phyloP scores from a whole-genome alignment of 768 basidiomycete species.

The Rhizopogon salebrosus region DNA sequence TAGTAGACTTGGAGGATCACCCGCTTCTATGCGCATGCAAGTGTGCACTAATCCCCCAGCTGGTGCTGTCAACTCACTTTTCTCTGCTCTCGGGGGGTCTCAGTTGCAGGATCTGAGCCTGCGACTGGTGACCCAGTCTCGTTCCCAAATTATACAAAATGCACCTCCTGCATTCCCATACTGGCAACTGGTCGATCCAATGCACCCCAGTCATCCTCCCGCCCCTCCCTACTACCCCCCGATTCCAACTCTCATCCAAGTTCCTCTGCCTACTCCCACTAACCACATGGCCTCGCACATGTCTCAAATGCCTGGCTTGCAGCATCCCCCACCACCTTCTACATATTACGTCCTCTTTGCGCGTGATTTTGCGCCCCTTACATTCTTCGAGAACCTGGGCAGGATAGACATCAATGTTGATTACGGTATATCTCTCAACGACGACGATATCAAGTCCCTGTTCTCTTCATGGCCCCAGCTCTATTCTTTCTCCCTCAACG shows the following conservation, averaged over 20 bases:
- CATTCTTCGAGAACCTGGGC: neutral
- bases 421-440: neutral
- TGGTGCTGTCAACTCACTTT: neutral
- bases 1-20: neutral
- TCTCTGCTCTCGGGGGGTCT: neutral
- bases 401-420: neutral
- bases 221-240: no score
- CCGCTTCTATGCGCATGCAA: neutral
- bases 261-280: no score
- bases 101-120: neutral
- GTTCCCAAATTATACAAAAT: neutral
- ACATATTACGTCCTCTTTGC: neutral
- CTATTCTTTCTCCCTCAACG: neutral
- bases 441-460: neutral
- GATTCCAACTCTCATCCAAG: no score
- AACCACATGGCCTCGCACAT: no score
- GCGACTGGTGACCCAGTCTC: neutral
- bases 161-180: neutral
- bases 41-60: neutral
- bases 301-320: no score
- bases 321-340: neutral
- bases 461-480: conserved; percentile 1
- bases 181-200: neutral
- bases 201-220: no score
- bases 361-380: neutral